Evolutionary conservation across 257 asterid genomes (phyloP).

Genomic region (Ilex aquifolium): DNA sequence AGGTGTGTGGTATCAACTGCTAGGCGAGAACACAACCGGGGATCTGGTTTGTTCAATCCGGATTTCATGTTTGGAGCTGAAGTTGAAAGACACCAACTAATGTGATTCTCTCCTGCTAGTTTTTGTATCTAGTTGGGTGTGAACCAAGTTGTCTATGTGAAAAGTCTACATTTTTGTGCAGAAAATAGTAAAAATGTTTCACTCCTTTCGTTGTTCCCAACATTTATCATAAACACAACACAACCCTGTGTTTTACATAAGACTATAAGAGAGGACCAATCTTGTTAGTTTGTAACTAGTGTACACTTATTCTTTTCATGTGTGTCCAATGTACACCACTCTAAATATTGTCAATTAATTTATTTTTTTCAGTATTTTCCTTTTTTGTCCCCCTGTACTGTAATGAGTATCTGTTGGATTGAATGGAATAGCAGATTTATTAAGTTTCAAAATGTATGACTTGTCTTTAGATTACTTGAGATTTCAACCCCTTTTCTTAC

Average conservation of each 20-base stretch:
- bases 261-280: not conserved
- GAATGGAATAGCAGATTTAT: too few relatives aligned
- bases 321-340: too few relatives aligned
- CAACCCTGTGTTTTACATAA: not conserved
- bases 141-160: not conserved
- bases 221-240: not conserved
- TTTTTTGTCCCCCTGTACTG: too few relatives aligned
- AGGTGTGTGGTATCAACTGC: constrained; percentile 82
- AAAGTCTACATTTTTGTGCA: not conserved
- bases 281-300: not conserved
- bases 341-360: too few relatives aligned
- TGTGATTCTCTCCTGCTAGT: not conserved
- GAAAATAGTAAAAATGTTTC: not conserved
- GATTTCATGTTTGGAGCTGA: not conserved
- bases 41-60: not conserved
- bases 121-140: not conserved
- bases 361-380: too few relatives aligned
- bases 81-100: not conserved
- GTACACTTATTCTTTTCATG: too few relatives aligned
- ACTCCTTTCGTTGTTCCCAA: not conserved
- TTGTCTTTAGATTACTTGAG: too few relatives aligned
- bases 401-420: too few relatives aligned
- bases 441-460: too few relatives aligned
- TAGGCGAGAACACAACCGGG: constrained; percentile 11
- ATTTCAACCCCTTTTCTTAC: too few relatives aligned